A percentile compares a stretch with the other conserved stretches of the same genome.
These are phyloP conservation scores for Populus hybrid DNA, from an alignment of 441 rosid genomes.

Conservation along the genomic window DNA sequence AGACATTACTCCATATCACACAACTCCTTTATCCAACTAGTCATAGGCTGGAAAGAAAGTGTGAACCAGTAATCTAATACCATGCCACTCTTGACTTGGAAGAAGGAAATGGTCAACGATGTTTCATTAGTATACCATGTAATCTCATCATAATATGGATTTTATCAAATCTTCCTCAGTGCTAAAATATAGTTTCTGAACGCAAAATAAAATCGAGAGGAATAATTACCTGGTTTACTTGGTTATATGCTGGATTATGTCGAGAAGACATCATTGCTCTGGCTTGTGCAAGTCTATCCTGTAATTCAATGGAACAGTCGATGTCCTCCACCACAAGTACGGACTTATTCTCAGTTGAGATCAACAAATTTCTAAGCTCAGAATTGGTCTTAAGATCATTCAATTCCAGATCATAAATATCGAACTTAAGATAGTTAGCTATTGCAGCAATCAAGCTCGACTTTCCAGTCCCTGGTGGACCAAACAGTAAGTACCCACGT, in stretches of 20 bases:
- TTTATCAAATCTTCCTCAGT: not conserved
- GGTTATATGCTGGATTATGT: not conserved
- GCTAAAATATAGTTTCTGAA: no score
- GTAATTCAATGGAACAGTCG: conserved; percentile 32
- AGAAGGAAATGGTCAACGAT: no score
- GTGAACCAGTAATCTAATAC: not conserved
- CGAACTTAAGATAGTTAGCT: conserved; percentile 48
- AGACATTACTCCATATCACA: not conserved
- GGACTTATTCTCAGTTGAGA: conserved; percentile 36
- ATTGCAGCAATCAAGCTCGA: conserved; percentile 53
- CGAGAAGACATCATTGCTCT: not conserved
- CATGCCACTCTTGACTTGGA: not conserved
- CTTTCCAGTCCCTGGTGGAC: conserved; percentile 48
- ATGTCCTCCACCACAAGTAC: conserved; percentile 45
- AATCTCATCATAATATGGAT: conserved; percentile 5
- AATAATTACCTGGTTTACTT: conserved; percentile 10
- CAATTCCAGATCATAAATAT: conserved; percentile 43
- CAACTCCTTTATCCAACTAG: not conserved
- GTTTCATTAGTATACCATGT: not conserved
- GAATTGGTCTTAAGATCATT: conserved; percentile 41
- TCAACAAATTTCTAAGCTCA: conserved; percentile 41
- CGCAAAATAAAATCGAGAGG: not conserved
- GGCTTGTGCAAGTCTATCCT: conserved; percentile 21
- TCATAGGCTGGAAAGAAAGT: not conserved
- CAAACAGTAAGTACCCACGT: conserved; percentile 38